Base-by-base conservation (phyloP, 345 rosid species). In the Cardamine chenopodiifolia region DNA sequence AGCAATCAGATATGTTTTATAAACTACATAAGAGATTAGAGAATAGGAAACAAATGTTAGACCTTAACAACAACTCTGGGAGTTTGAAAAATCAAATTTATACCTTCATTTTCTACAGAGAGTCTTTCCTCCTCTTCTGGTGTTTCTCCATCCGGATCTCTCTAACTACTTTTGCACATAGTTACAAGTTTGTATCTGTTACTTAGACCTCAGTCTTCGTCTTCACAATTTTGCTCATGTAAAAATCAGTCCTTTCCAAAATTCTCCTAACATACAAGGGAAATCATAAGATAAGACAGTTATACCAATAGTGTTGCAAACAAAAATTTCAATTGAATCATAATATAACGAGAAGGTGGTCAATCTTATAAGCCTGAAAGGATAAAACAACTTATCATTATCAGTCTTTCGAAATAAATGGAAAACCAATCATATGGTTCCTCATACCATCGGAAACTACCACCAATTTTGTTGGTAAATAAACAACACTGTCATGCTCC, bases 171-270 rank as follows among this genome's bases (percentile, higher is more conserved):
- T 8, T 11, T 25, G 28, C 50, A n/a, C 37, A 37, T 25, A 54
- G 4, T 53, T 52, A 2, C 50, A 67, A 35, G 71, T 37, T 17
- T 68, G 25, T 25, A 52, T 50, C 59, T 52, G 61, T 22, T 50
- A 31, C 31, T 65, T 31, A 37, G 15, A 32, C 12, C 45, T 14
- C n/a, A 20, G 34, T 66, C 15, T 32, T 35, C 3, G 22, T 4
- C 34, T 52, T 35, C 32, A 35, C 3, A 35, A 34, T 35, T 59
- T 18, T 18, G 26, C 17, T 19, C 45, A 47, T 47, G 42, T 18
- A 47, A 19, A 17, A 31, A 19, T 18, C 17, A 29, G 26, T 44
- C 40, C 8, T 28, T 65, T 65, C 19, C 0, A 2, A 52, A 4
- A 15, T 5, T n/a, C n/a, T 35, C 48, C 22, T 39, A 1, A 54